Evolutionary conservation across 1,139 yeast genomes (phyloP), one percentile per base, ranked within the genome.

Genomic region (Candida sanyaensis): DNA sequence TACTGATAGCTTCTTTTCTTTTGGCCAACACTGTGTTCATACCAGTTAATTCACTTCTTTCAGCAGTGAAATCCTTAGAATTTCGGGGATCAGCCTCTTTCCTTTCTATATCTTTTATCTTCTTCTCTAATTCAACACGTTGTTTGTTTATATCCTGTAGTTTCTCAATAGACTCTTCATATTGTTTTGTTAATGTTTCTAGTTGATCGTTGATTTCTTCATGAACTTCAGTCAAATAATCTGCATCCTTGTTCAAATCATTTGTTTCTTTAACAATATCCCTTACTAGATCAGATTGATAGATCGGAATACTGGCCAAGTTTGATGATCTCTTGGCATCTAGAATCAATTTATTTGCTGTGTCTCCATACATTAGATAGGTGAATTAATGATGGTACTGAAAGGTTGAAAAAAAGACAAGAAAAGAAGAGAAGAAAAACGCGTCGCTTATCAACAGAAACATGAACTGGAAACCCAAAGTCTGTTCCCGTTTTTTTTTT

Each of bases 241-340:
- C 77, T 7, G 75, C 76, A 56, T 80, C 85, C 45, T 71, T 73
- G 49, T 83, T 79, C 24, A 86, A 67, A 53, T 79, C 90, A 32
- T 70, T 68, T 37, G 77, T 81, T 67, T 78, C 96, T 64, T 75
- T 81, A 3, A 81, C 65, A 6, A 87, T 77, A 21, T 80, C 81
- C 41, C 88, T 78, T 5, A 92, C 85, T n/a, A 88, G 66, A 36
- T 88, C 96, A 12, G 84, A 81, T 54, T 87, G 91, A 63, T 85
- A 91, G 8, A 81, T 66, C 0, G 98, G 93, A 1, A 93, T 63
- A 23, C 77, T 78, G 7, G 86, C 85, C 38, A 93, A 71, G 41
- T 81, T 80, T 50, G 78, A 75, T 0, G 96, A 75, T 55, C 99
- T 73, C 55, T 91, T 87, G 11, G 98, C 95, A 53, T 93, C 98